These are phyloP conservation scores for Rhizopogon salebrosus DNA, from an alignment of 768 basidiomycete species.

Conservation along the genomic window DNA sequence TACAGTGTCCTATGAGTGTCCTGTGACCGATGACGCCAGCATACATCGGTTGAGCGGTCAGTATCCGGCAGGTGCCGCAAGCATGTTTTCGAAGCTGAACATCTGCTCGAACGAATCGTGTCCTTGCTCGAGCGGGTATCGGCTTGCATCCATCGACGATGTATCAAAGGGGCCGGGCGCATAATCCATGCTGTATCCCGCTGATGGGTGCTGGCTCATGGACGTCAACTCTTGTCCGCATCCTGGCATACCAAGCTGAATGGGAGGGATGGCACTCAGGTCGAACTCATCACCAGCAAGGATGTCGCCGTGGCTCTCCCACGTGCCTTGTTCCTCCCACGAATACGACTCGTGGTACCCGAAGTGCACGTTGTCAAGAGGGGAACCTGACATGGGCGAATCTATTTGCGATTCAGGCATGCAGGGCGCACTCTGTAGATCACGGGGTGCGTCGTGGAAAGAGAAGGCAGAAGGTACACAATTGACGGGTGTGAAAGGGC, in stretches of 20 bases:
- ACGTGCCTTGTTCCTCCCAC: slow-evolving; percentile 27
- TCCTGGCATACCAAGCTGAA: slow-evolving; percentile 54
- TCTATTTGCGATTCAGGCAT: slow-evolving; percentile 8
- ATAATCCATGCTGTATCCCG: slow-evolving; percentile 21
- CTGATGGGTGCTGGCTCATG: slow-evolving; percentile 5
- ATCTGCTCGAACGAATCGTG: slow-evolving; percentile 32
- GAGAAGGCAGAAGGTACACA: slow-evolving; percentile 15
- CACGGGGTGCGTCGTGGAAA: slow-evolving; percentile 17
- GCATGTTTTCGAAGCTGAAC: slow-evolving; percentile 34
- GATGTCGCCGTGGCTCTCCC: slow-evolving; percentile 30
- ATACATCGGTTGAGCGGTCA: slow-evolving; percentile 29
- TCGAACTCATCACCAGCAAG: slow-evolving; percentile 65
- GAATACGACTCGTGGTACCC: slow-evolving; percentile 24
- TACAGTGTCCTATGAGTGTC: slow-evolving; percentile 22
- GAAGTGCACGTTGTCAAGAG: slow-evolving; percentile 21
- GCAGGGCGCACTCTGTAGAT: slow-evolving; percentile 5
- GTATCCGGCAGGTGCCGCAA: slow-evolving; percentile 25
- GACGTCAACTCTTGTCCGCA: slow-evolving; percentile 27
- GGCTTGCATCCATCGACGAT: slow-evolving; percentile 24
- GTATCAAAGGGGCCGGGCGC: slow-evolving; percentile 19
- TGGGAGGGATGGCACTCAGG: slow-evolving; percentile 56
- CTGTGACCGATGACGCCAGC: slow-evolving; percentile 28
- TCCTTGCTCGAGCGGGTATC: slow-evolving; percentile 25
- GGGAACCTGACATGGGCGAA: slow-evolving; percentile 13
- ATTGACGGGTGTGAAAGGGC: slow-evolving; percentile 42